Evolutionary conservation across 1,139 yeast species (phyloP), one percentile per base, ranked within the genome.

Genomic region (Hemisphaericaspora xylofermentans): DNA sequence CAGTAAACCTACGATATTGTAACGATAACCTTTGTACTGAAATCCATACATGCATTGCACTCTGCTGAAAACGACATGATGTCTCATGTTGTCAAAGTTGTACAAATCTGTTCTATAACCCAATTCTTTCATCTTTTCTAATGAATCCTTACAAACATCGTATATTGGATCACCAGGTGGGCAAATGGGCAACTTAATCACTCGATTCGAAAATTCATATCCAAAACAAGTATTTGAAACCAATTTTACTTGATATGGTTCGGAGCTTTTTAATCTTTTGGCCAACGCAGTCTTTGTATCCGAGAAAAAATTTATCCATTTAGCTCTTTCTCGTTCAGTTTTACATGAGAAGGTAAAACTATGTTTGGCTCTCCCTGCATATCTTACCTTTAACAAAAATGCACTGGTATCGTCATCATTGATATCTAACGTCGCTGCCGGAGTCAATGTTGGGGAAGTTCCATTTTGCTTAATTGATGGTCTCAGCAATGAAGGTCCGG

Each of bases 101-200:
- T 65, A 68, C 5, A 64, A 50, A 47, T 66, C 71, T 27, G 52
- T 57, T n/a, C 45, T 42, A 37, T 54, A 58, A 3, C 67, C 68
- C 41, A 61, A 49, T 3, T 42, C 39, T 6, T 45, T 49, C 35
- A 66, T 41, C 15, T 53, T 56, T 1, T 42, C 45, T 17, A 56
- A 36, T 1, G 70, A 58, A 25, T 61, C 64, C 27, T 35, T 31
- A 29, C 49, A 36, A 10, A 43, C 35, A 19, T 71, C 59, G 46
- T 81, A 82, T 17, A 86, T 59, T 1, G 84, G 85, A 25, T 88
- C 87, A 14, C 77, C 74, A n/a, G 78, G 73, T 0, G 83, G 74
- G 42, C 80, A 75, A 1, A 82, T 66, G 2, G 86, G 89, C 34
- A 85, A 58, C 48, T 78, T 80, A 3, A 60, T 57, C 0, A 86